phyloP scores from a whole-genome alignment of 139 green algal genomes.

The Auxenochlorella protothecoides region DNA sequence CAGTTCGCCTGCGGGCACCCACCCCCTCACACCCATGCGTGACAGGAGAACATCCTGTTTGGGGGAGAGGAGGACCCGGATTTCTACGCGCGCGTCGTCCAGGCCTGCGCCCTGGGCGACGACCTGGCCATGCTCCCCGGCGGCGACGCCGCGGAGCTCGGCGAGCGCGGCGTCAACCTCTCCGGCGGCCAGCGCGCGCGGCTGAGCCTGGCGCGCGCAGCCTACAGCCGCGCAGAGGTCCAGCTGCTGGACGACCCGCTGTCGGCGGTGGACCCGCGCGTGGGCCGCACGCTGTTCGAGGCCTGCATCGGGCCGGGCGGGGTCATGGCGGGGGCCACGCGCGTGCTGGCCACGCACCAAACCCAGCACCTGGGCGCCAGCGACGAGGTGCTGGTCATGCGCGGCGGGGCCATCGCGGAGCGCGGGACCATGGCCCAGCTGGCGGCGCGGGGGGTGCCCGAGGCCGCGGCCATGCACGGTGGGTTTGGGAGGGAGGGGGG shows the following conservation, averaged over 20 bases:
- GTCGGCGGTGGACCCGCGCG: constrained; percentile 68
- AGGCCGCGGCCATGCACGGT: constrained; percentile 25
- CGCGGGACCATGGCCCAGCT: constrained; percentile 50
- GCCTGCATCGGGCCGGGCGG: constrained; percentile 54
- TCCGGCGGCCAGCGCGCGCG: constrained; percentile 65
- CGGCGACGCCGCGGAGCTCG: constrained; percentile 76
- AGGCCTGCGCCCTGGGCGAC: constrained; percentile 46
- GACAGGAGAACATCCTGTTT: constrained; percentile 71
- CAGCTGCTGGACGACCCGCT: constrained; percentile 82
- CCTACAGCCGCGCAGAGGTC: constrained; percentile 51
- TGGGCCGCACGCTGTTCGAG: constrained; percentile 56
- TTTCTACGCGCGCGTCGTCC: constrained; percentile 44
- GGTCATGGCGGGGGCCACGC: constrained; percentile 49
- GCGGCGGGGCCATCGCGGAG: constrained; percentile 35
- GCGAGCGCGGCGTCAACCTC: constrained; percentile 82
- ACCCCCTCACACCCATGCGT: constrained; percentile 3
- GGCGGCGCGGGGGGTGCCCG: constrained; percentile 18
- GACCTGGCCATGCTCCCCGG: constrained; percentile 63
- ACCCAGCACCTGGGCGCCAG: constrained; percentile 71
- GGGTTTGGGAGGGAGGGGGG: background rate
- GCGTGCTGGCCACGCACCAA: constrained; percentile 84
- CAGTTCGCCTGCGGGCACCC: background rate
- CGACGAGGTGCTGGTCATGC: constrained; percentile 67
- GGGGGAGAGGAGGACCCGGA: constrained; percentile 37
- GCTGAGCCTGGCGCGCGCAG: constrained; percentile 64